These are phyloP conservation scores for Brassica incana DNA, from an alignment of 345 rosid genomes.

Conservation along the genomic window DNA sequence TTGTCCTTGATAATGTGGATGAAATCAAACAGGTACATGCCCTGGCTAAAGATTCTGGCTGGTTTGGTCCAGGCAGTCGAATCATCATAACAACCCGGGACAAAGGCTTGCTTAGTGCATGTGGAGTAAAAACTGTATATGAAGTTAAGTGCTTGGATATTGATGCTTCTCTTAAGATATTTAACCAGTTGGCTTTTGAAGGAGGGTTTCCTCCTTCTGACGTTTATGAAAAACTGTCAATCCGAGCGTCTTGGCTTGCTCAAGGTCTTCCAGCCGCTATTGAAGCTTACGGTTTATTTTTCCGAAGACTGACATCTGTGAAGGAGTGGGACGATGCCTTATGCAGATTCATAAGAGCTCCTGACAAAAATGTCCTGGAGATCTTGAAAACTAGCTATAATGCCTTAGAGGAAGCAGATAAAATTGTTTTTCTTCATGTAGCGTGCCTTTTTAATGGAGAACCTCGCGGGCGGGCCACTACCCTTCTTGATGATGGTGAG, in stretches of 20 bases:
- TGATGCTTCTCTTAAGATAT: background rate
- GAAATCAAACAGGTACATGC: background rate
- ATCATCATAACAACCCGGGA: background rate
- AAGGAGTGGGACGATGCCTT: background rate
- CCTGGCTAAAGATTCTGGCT: background rate
- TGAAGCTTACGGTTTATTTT: background rate
- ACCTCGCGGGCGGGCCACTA: background rate
- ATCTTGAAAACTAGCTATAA: slow-evolving; percentile 1
- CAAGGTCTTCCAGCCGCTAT: background rate
- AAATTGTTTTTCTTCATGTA: slow-evolving; percentile 14
- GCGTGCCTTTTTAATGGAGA: slow-evolving; percentile 23
- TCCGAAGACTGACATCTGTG: background rate
- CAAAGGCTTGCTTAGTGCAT: background rate
- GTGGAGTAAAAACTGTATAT: background rate
- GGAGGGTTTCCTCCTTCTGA: background rate
- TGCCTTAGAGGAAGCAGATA: background rate
- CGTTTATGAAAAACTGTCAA: background rate
- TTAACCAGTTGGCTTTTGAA: background rate
- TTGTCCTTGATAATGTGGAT: background rate
- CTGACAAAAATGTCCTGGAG: background rate
- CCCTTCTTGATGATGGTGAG: slow-evolving; percentile 4
- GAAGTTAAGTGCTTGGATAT: background rate
- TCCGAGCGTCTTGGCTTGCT: background rate
- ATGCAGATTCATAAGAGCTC: background rate
- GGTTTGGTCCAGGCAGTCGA: background rate